These are phyloP conservation scores for Exserohilum rostratum DNA, from an alignment of 2,329 filamentous ascomycete species.

Conservation along the genomic window DNA sequence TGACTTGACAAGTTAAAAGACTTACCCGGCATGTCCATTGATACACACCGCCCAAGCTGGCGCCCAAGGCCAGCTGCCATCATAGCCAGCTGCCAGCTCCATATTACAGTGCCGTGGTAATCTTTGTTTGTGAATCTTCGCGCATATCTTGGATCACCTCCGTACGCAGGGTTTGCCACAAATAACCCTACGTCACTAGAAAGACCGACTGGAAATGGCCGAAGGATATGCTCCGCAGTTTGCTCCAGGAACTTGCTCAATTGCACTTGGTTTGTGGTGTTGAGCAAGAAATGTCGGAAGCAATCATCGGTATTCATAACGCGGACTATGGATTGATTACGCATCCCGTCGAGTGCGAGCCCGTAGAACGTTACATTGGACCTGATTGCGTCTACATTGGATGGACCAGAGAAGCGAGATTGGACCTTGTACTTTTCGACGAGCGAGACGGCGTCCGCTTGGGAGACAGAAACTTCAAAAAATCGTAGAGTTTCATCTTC, in stretches of 20 bases:
- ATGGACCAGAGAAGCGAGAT: conserved; percentile 51
- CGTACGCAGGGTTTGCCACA: conserved; percentile 67
- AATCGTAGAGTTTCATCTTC: conserved; percentile 65
- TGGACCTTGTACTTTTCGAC: conserved; percentile 57
- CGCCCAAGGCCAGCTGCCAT: conserved; percentile 66
- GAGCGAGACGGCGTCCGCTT: conserved; percentile 53
- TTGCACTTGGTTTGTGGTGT: conserved; percentile 63
- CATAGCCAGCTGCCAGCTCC: conserved; percentile 69
- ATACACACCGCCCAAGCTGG: conserved; percentile 61
- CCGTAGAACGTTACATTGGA: conserved; percentile 61
- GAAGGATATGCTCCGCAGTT: conserved; percentile 62
- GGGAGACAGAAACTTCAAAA: conserved; percentile 58
- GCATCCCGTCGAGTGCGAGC: conserved; percentile 59
- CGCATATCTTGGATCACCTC: conserved; percentile 51
- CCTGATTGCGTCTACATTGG: conserved; percentile 52
- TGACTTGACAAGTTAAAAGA: neutral
- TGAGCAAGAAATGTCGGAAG: conserved; percentile 68
- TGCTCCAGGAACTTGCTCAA: conserved; percentile 63
- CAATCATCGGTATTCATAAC: conserved; percentile 71
- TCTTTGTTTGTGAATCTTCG: conserved; percentile 61
- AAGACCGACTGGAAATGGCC: conserved; percentile 65
- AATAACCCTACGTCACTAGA: conserved; percentile 63
- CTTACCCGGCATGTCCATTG: conserved; percentile 16
- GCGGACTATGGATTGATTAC: conserved; percentile 55
- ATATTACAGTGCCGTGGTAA: conserved; percentile 69